Evolutionary conservation across 169 alveolate species (phyloP), one percentile per base, ranked within the genome.

Genomic region (Plasmodium vinckei): DNA sequence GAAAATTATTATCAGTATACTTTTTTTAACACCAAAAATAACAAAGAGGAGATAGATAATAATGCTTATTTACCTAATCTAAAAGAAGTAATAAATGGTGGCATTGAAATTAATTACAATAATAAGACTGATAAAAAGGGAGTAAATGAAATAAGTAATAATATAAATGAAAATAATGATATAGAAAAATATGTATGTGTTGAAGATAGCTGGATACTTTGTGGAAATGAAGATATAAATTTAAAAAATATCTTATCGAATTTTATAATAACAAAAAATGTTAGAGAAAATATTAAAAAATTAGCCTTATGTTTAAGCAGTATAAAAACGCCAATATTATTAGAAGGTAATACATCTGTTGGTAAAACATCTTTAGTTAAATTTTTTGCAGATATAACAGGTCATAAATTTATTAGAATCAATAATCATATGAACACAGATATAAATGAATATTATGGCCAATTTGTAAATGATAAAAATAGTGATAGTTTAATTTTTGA

Each of bases 301-400:
- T 82, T 99, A 25, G 97, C 98, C 39, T 95, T 99, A 60, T 95
- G 98, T 60, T 86, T 97, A 77, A 95, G 97, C 73, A 98, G 99
- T 1, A 93, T 98, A 56, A 94, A 98, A 33, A 97, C 98, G 54
- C 99, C 99, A 4, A 96, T 99, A 17, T 95, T 99, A 72, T 95
- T 99, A 73, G 99, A 99, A 91, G 99, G 99, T 1, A 99, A 99
- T 1, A 99, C 99, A 13, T 97, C 99, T 7, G 98, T 99, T 2
- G 99, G 99, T 15, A 99, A 99, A 92, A 99, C 99, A 9, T 96
- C 99, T 7, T 89, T 99, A 72, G 99, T 99, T 9, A 94, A 97
- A 59, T 98, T 97, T 94, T 92, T 99, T 60, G 98, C 99, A 0
- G 95, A 93, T 27, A 91, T 97, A 5, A 96, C 99, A 13, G 98